Evolutionary conservation across 768 basidiomycete genomes (phyloP).

Genomic region (Boletus pseudopeckii): DNA sequence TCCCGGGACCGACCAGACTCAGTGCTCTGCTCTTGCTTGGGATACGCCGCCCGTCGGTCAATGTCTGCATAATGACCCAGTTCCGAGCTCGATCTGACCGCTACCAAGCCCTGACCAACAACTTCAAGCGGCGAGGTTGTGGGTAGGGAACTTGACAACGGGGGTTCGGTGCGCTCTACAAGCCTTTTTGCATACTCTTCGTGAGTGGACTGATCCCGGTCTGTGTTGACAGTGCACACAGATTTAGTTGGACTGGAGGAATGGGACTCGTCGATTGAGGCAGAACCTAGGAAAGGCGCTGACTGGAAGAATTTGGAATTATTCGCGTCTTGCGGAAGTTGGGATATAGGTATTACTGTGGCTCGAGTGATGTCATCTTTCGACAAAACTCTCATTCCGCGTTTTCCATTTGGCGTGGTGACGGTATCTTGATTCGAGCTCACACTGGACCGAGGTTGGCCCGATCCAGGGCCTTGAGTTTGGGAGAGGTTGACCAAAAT

Average conservation of each 20-base stretch:
- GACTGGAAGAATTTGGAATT: conserved; percentile 61
- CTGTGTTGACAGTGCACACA: conserved; percentile 42
- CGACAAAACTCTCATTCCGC: conserved; percentile 43
- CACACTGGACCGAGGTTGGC: conserved; percentile 57
- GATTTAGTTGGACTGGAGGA: conserved; percentile 57
- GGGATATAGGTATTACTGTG: conserved; percentile 52
- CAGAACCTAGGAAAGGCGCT: conserved; percentile 30
- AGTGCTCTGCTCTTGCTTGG: conserved; percentile 43
- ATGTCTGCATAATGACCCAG: conserved; percentile 77
- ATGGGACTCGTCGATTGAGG: conserved; percentile 24
- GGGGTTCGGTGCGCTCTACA: conserved; percentile 51
- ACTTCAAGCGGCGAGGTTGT: conserved; percentile 43
- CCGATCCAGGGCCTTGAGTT: conserved; percentile 27
- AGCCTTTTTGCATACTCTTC: conserved; percentile 36
- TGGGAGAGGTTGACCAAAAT: conserved; percentile 24
- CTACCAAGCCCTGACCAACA: conserved; percentile 27
- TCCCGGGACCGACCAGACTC: conserved; percentile 54
- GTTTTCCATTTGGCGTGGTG: conserved; percentile 24
- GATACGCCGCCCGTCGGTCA: conserved; percentile 32
- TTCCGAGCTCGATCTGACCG: conserved; percentile 70
- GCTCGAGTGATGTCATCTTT: conserved; percentile 62
- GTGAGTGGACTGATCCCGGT: conserved; percentile 19
- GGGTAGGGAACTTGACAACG: conserved; percentile 61
- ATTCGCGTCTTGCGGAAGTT: conserved; percentile 48
- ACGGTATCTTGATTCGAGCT: conserved; percentile 38